Conservation (phyloP, 2,329 filamentous ascomycete species). For the Cladophialophora immunda region DNA sequence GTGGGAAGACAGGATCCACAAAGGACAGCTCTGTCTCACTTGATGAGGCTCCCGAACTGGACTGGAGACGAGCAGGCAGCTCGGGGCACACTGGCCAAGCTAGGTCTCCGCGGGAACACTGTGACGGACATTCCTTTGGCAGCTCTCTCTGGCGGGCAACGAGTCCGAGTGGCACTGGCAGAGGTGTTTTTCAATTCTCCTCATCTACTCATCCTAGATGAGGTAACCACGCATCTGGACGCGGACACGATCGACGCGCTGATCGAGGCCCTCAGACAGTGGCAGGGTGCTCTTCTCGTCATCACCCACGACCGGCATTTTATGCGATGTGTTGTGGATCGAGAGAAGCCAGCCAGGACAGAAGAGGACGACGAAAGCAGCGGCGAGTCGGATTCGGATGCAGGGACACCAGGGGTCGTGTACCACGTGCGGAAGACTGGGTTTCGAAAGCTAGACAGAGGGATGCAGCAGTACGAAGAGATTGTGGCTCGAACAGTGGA, state of each 20-base stretch:
- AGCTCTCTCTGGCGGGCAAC: conserved; percentile 82
- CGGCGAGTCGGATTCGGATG: conserved; percentile 59
- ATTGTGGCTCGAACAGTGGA: conserved; percentile 68
- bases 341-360: conserved; percentile 54
- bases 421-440: conserved; percentile 66
- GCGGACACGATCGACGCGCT: conserved; percentile 80
- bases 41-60: conserved; percentile 54
- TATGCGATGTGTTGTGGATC: conserved; percentile 76
- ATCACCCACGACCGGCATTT: conserved; percentile 87
- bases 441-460: conserved; percentile 64
- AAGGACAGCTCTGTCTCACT: conserved; percentile 71
- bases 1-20: conserved; percentile 60
- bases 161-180: conserved; percentile 73
- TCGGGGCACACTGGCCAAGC: conserved; percentile 70
- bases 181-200: conserved; percentile 72
- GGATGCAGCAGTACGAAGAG: conserved; percentile 72
- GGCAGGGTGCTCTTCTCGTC: conserved; percentile 77
- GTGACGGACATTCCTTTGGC: conserved; percentile 76
- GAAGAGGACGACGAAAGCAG: conserved; percentile 53
- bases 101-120: conserved; percentile 74
- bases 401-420: conserved; percentile 58
- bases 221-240: conserved; percentile 85
- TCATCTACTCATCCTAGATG: conserved; percentile 79
- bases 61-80: conserved; percentile 71
- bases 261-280: conserved; percentile 70